phyloP scores from a whole-genome alignment of 768 basidiomycete species.

The Podaxis carcinomalis region DNA sequence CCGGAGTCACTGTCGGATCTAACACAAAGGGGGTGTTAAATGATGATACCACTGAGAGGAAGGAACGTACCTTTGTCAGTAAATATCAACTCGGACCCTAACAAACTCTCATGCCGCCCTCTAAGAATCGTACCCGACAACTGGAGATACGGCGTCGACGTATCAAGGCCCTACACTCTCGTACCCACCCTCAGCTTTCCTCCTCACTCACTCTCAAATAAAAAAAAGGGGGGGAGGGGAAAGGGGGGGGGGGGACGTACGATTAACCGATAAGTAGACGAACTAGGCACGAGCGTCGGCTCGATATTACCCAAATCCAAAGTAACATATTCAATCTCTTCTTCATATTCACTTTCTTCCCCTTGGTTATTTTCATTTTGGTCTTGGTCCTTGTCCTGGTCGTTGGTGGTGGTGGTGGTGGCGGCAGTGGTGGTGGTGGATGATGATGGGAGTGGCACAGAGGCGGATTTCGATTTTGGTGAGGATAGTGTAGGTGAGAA shows the following conservation, averaged over 20 bases:
- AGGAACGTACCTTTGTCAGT: constrained; percentile 50
- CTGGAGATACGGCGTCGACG: constrained; percentile 73
- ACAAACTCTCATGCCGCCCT: constrained; percentile 60
- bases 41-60: not conserved
- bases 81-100: constrained; percentile 78
- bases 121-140: constrained; percentile 72
- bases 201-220: not conserved
- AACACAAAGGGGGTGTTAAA: not conserved
- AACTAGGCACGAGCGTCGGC: constrained; percentile 70
- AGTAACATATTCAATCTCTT: constrained; percentile 65
- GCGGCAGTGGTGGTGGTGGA: no score
- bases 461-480: not conserved
- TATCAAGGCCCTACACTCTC: constrained; percentile 61
- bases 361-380: constrained; percentile 60
- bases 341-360: constrained; percentile 41
- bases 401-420: no score
- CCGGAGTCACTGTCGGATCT: not conserved
- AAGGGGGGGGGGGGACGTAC: constrained; percentile 40
- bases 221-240: not conserved
- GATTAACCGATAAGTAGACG: constrained; percentile 67
- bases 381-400: not conserved
- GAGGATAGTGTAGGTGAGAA: constrained; percentile 5
- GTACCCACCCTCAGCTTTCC: not conserved
- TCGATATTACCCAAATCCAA: constrained; percentile 72
- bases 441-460: not conserved